Evolutionary conservation across 139 green algal species (phyloP), one percentile per base, ranked within the genome.

Genomic region (Coccomyxa sp.): DNA sequence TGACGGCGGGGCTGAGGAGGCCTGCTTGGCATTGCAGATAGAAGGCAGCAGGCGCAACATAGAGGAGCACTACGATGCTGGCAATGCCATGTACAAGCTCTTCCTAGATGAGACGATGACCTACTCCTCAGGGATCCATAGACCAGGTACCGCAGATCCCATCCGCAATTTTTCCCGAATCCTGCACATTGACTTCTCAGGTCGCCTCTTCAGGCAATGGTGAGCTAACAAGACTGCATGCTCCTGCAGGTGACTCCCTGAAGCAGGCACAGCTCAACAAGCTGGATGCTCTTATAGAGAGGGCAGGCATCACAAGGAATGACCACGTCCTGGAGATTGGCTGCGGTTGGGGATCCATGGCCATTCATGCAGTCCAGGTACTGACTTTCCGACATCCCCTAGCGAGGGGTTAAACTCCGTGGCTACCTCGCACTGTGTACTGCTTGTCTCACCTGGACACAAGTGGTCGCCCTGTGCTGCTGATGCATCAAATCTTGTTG

Each of bases 31-130:
- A 31, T 18, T 22, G 5, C 50, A 64, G 50, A 6, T 78, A 35
- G 73, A 85, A 16, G 91, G 91, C 74, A 93, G 85, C 55, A 87
- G 91, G 10, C 86, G 84, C 55, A 98, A 99, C 90, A 99, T 99
- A 55, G 91, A 95, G 87, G 90, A 96, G 82, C 96, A 99, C 86
- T 99, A 99, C 81, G 96, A 99, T 83, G 91, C 92, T 5, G 95
- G 96, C 78, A 99, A 99, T 78, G 91, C 85, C 68, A 97, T 99
- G 92, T 96, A 95, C 88, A 82, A 86, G 68, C 79, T 95, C 1
- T 99, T 99, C 84, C 85, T 99, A 78, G 96, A 99, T 75, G 70
- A 87, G n/a, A 93, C 85, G 44, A 95, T 99, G 91, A 97, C 94
- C 36, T 99, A 99, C 89, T 95, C 88, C 35, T 92, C 79, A 36